A percentile compares a stretch with the other conserved stretches of the same genome.
Evolutionary conservation across 495 filamentous ascomycete genomes (phyloP).

Genomic region (Rusavskia elegans): DNA sequence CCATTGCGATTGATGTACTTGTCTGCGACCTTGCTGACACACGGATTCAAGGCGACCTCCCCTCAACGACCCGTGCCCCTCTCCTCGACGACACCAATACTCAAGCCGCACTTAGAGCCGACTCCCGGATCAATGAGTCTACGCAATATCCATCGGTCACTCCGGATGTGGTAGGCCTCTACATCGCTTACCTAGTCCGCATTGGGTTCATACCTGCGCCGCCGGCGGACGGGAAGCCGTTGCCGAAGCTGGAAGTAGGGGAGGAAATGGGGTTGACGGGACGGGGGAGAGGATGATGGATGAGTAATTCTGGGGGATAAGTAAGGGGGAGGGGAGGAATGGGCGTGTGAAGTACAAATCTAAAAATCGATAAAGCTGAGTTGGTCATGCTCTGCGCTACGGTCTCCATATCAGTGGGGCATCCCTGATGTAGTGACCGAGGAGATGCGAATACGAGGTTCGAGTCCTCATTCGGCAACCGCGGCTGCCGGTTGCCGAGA

Average conservation of each 20-base stretch:
- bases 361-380: no score
- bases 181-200: constrained; percentile 53
- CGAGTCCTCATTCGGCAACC: no score
- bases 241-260: constrained; percentile 24
- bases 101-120: constrained; percentile 40
- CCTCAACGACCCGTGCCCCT: constrained; percentile 63
- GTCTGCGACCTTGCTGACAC: no score
- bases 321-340: constrained; percentile 21
- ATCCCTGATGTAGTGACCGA: no score
- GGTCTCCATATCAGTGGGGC: no score
- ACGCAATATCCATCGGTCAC: constrained; percentile 23
- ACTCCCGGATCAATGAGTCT: constrained; percentile 20
- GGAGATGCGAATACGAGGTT: no score
- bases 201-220: constrained; percentile 55
- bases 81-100: constrained; percentile 69
- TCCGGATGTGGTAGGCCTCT: constrained; percentile 54
- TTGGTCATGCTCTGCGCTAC: no score
- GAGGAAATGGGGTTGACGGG: constrained; percentile 19
- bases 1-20: no score
- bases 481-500: no score
- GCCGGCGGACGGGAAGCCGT: constrained; percentile 21
- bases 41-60: constrained; percentile 36
- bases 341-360: not conserved
- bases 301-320: constrained; percentile 33
- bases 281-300: constrained; percentile 33